Percentiles rank a stretch among this genome's conserved stretches.
Conservation (phyloP, 2,329 filamentous ascomycete genomes). For the Dothidotthia symphoricarpi region DNA sequence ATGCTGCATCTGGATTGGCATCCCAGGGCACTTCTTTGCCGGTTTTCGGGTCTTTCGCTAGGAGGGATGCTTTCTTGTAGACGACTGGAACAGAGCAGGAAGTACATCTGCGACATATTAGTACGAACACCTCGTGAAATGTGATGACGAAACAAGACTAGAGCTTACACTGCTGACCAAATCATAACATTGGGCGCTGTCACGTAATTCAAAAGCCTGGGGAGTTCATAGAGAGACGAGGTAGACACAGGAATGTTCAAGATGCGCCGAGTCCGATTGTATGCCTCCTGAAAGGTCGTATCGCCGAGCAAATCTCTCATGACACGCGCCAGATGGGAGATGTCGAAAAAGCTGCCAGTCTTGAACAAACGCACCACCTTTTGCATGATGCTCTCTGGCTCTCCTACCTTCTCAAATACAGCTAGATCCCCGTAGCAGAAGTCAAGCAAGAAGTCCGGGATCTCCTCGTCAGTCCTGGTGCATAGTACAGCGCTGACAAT, state of each 20-base stretch:
- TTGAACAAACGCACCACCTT: constrained; percentile 73
- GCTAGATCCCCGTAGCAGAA: constrained; percentile 79
- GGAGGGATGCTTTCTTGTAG: constrained; percentile 74
- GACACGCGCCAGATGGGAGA: constrained; percentile 73
- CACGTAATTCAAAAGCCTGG: constrained; percentile 83
- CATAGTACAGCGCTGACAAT: constrained; percentile 82
- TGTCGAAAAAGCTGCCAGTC: constrained; percentile 82
- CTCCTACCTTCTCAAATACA: constrained; percentile 68
- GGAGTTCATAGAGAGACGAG: constrained; percentile 81
- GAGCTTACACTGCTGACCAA: constrained; percentile 78
- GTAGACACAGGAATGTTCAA: constrained; percentile 93
- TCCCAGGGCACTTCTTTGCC: constrained; percentile 80
- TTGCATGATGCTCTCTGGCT: constrained; percentile 62
- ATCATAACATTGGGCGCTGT: constrained; percentile 93
- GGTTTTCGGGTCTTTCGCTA: constrained; percentile 81
- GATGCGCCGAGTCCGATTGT: constrained; percentile 88
- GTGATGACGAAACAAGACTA: background rate
- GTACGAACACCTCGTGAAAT: background rate
- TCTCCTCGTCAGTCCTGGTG: constrained; percentile 72
- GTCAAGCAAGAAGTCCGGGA: constrained; percentile 64
- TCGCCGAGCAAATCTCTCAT: constrained; percentile 81
- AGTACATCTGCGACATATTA: constrained; percentile 57
- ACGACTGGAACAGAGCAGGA: constrained; percentile 90
- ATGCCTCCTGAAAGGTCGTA: constrained; percentile 92
- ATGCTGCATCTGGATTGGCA: constrained; percentile 71